Evolutionary conservation across 129 eudicot genomes (phyloP).

Genomic region (Arctium lappa): DNA sequence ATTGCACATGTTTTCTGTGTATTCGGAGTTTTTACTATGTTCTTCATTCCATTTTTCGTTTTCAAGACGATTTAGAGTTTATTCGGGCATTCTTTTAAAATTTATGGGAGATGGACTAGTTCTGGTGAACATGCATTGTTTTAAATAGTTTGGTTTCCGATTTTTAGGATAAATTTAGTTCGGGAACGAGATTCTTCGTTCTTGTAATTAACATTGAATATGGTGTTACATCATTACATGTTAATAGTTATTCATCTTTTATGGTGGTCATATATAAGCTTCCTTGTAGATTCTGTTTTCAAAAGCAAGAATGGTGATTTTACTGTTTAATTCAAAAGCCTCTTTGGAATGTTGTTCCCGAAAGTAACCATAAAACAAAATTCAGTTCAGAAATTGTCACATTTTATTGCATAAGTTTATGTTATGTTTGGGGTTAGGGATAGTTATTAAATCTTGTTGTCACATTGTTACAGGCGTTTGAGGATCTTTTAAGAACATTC

Average conservation of each 20-base stretch:
- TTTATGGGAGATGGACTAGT: not conserved
- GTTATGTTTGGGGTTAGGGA: not conserved
- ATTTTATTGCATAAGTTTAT: not conserved
- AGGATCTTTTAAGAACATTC: not conserved
- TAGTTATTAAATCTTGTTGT: not conserved
- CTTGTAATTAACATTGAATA: slow-evolving; percentile 3
- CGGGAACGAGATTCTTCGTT: not conserved
- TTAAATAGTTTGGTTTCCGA: no score
- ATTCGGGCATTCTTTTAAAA: not conserved
- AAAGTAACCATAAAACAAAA: not conserved
- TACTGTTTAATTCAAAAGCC: not conserved
- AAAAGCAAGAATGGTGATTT: slow-evolving; percentile 3
- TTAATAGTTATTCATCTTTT: not conserved
- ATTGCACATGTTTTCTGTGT: not conserved
- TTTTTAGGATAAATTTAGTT: not conserved
- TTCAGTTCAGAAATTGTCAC: not conserved
- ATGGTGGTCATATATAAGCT: not conserved
- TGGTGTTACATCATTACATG: not conserved
- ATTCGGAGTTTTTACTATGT: not conserved
- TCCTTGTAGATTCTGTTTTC: not conserved
- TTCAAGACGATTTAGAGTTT: not conserved
- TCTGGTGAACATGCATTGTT: not conserved
- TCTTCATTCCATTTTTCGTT: not conserved
- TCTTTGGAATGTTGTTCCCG: not conserved
- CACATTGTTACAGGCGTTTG: slow-evolving; percentile 12